phyloP scores from a whole-genome alignment of 2,329 filamentous ascomycete species.

The Westerdykella sp. region DNA sequence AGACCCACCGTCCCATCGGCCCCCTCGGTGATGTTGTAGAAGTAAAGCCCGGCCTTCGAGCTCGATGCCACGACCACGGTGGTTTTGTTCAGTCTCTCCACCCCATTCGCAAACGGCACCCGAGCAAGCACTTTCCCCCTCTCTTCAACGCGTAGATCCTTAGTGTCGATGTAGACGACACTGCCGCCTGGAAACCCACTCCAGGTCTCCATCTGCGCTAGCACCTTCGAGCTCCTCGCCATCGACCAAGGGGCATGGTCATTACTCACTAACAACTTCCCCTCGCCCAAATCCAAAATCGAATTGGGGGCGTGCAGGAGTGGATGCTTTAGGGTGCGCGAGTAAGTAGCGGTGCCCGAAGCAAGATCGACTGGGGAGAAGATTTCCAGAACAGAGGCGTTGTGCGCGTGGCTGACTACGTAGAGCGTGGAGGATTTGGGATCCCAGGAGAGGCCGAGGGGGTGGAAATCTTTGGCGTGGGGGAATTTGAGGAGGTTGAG shows the following conservation, averaged over 20 bases:
- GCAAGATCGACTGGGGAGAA: slow-evolving; percentile 29
- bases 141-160: slow-evolving; percentile 1
- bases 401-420: slow-evolving; percentile 37
- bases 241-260: slow-evolving; percentile 35
- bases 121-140: slow-evolving; percentile 20
- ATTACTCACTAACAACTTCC: slow-evolving; percentile 38
- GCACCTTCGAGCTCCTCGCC: slow-evolving; percentile 14
- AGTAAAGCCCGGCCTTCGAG: slow-evolving; percentile 26
- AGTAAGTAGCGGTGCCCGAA: slow-evolving; percentile 20
- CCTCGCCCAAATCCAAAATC: slow-evolving; percentile 28
- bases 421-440: slow-evolving; percentile 31
- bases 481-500: slow-evolving; percentile 23
- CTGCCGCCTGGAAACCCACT: slow-evolving; percentile 31
- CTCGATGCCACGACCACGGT: slow-evolving; percentile 38
- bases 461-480: slow-evolving; percentile 34
- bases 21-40: slow-evolving; percentile 25
- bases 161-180: slow-evolving; percentile 32
- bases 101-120: slow-evolving; percentile 40
- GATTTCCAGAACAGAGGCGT: slow-evolving; percentile 27
- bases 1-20: slow-evolving; percentile 6
- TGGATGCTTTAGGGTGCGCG: slow-evolving; percentile 27
- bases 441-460: slow-evolving; percentile 39
- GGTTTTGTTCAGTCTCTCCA: slow-evolving; percentile 32
- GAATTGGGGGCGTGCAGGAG: slow-evolving; percentile 37
- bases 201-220: slow-evolving; percentile 38